Evolutionary conservation across 2,329 filamentous ascomycete species (phyloP).

Genomic region (Monosporascus sp.): DNA sequence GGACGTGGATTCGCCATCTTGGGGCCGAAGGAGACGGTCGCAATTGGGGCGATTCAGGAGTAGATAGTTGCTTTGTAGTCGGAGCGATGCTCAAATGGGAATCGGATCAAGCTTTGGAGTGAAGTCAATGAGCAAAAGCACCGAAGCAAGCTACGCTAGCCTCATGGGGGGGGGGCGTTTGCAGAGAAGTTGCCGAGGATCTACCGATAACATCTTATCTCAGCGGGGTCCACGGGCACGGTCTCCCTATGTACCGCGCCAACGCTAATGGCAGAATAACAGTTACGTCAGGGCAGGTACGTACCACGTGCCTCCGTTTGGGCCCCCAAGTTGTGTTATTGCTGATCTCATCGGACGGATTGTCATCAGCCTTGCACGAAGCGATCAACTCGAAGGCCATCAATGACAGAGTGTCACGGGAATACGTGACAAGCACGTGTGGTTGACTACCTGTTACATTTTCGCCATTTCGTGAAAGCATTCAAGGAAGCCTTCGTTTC

Average conservation of each 20-base stretch:
- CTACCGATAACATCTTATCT: too few relatives aligned
- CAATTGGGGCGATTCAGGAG: conserved; percentile 6
- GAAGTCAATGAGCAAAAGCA: too few relatives aligned
- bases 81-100: neutral
- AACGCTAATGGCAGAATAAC: too few relatives aligned
- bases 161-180: too few relatives aligned
- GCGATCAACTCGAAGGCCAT: neutral
- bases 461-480: too few relatives aligned
- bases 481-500: too few relatives aligned
- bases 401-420: neutral
- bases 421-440: neutral
- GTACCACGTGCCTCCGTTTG: neutral
- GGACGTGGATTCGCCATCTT: conserved; percentile 29
- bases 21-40: conserved; percentile 18
- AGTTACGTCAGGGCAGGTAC: too few relatives aligned
- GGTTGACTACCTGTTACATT: neutral
- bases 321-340: neutral
- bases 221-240: too few relatives aligned
- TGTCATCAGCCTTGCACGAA: neutral
- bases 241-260: too few relatives aligned
- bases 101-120: neutral
- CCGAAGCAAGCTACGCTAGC: too few relatives aligned
- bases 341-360: neutral
- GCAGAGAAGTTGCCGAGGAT: too few relatives aligned
- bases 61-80: neutral